Conservation (phyloP, 768 basidiomycete genomes). For the Tylopilus cervinicoccineus region DNA sequence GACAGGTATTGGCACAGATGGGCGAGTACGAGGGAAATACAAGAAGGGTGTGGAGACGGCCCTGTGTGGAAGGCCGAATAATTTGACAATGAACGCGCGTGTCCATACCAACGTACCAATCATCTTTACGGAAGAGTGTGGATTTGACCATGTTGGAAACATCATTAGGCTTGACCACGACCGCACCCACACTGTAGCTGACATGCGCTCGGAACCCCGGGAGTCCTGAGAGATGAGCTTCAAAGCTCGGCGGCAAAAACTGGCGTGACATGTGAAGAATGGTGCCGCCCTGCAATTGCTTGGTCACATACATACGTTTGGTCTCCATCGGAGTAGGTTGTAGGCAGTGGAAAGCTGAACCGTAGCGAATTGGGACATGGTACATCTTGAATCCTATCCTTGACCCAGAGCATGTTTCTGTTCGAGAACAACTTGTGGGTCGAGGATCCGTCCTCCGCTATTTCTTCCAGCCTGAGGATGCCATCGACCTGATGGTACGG, state of each 20-base stretch:
- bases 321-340: constrained; percentile 51
- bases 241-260: constrained; percentile 69
- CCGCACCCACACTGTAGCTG: constrained; percentile 55
- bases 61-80: constrained; percentile 29
- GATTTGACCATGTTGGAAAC: constrained; percentile 47
- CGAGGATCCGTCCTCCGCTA: constrained; percentile 62
- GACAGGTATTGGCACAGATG: constrained; percentile 47
- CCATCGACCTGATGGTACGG: constrained; percentile 51
- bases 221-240: constrained; percentile 63
- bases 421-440: constrained; percentile 49
- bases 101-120: constrained; percentile 40
- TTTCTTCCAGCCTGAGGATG: constrained; percentile 51
- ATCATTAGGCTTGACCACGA: constrained; percentile 45
- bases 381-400: constrained; percentile 34
- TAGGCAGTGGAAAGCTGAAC: constrained; percentile 57
- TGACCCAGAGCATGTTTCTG: constrained; percentile 55
- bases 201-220: constrained; percentile 70
- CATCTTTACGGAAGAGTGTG: constrained; percentile 48
- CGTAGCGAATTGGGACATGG: constrained; percentile 50
- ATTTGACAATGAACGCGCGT: background rate
- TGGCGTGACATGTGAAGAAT: constrained; percentile 23
- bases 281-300: background rate
- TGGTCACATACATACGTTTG: constrained; percentile 52
- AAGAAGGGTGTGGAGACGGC: constrained; percentile 56
- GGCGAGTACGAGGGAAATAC: constrained; percentile 64